Conservation (phyloP, 2,329 filamentous ascomycete species). For the Epichloe hybrida region DNA sequence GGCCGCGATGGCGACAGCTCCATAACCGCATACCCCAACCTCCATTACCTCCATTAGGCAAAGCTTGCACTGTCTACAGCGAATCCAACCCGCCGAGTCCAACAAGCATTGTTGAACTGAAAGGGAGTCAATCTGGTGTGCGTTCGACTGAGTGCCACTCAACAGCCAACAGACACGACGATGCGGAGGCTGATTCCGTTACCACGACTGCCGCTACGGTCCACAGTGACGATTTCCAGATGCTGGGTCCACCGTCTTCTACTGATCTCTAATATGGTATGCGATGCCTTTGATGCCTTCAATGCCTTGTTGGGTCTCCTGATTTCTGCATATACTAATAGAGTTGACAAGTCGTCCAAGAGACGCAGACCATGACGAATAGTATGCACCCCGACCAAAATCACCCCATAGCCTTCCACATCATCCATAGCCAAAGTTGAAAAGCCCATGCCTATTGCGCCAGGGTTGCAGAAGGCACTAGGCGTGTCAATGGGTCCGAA, state of each 20-base stretch:
- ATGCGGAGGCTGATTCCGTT: constrained; percentile 10
- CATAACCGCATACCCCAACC: constrained; percentile 13
- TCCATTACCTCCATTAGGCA: constrained; percentile 15
- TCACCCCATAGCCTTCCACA: constrained; percentile 9
- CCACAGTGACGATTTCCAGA: constrained; percentile 22
- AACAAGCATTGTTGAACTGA: neutral
- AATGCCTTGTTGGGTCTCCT: neutral
- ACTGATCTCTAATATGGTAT: neutral
- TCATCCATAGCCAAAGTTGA: constrained; percentile 8
- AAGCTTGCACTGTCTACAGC: constrained; percentile 22
- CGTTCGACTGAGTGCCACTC: neutral
- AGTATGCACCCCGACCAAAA: neutral
- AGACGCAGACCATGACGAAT: neutral
- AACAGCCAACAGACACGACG: neutral
- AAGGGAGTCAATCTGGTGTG: neutral
- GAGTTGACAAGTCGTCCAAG: neutral
- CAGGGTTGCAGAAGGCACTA: neutral
- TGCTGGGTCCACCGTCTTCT: constrained; percentile 4
- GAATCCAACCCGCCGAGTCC: constrained; percentile 11
- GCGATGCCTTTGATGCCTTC: neutral
- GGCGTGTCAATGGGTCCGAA: neutral
- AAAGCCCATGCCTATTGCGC: neutral
- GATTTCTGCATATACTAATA: neutral
- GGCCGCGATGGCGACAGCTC: constrained; percentile 15
- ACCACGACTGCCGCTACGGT: constrained; percentile 21